A percentile compares a stretch with the other conserved stretches of the same genome.
Conservation (phyloP, 441 rosid genomes). For the Mallotus japonicus region DNA sequence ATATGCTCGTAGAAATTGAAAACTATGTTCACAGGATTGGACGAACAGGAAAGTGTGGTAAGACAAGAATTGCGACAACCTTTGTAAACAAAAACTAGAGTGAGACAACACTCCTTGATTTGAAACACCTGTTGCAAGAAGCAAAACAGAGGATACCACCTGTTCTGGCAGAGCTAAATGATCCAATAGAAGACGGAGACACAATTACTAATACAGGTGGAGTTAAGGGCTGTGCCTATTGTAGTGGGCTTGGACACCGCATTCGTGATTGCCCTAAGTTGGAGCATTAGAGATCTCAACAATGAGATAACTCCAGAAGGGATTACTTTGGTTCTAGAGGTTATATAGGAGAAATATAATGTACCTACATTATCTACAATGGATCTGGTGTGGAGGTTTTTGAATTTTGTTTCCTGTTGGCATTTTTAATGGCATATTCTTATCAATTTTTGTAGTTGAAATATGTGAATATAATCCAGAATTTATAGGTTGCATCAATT, state of each 20-base stretch:
- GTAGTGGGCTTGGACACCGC: slow-evolving; percentile 93
- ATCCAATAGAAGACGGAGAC: slow-evolving; percentile 84
- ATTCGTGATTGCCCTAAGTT: slow-evolving; percentile 82
- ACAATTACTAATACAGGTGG: slow-evolving; percentile 62
- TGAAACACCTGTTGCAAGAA: slow-evolving; percentile 87
- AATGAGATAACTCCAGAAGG: slow-evolving; percentile 26
- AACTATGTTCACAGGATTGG: too few relatives aligned
- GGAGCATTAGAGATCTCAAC: slow-evolving; percentile 70
- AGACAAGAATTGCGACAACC: too few relatives aligned
- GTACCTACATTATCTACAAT: neutral
- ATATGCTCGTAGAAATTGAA: slow-evolving; percentile 89
- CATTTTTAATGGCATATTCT: too few relatives aligned
- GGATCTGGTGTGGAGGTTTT: neutral
- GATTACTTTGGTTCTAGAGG: slow-evolving; percentile 29
- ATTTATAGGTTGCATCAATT: too few relatives aligned
- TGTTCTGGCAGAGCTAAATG: slow-evolving; percentile 48
- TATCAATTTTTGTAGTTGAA: too few relatives aligned
- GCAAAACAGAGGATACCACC: slow-evolving; percentile 98
- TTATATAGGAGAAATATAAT: slow-evolving; percentile 23
- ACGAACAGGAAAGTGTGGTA: too few relatives aligned
- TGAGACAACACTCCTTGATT: slow-evolving; percentile 50
- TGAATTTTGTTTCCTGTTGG: too few relatives aligned
- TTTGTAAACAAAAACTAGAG: too few relatives aligned
- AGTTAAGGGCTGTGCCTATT: slow-evolving; percentile 83
- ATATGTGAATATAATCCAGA: too few relatives aligned